A percentile compares a stretch with the other conserved stretches of the same genome.
phyloP scores from a whole-genome alignment of 2,329 filamentous ascomycete genomes.

The Ceratocystis eucalypticola region DNA sequence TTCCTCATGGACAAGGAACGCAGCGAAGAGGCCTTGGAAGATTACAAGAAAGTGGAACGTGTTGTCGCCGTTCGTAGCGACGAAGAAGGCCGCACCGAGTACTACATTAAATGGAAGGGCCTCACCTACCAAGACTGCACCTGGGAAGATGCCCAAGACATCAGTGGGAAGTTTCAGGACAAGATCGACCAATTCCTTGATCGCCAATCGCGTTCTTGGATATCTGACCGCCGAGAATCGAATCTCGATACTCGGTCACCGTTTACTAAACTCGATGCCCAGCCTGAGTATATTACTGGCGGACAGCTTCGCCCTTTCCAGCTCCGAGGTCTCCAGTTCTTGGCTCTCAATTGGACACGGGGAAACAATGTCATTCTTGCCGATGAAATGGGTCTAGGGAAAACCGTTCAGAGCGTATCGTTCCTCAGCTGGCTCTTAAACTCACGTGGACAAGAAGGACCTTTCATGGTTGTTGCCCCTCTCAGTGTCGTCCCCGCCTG shows the following conservation, averaged over 20 bases:
- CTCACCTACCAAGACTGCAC: slow-evolving; percentile 89
- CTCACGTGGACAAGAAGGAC: slow-evolving; percentile 76
- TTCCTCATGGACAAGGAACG: slow-evolving; percentile 92
- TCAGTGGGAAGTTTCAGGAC: slow-evolving; percentile 66
- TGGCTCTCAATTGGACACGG: slow-evolving; percentile 90
- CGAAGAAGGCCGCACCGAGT: slow-evolving; percentile 63
- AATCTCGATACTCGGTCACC: slow-evolving; percentile 60
- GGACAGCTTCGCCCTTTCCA: slow-evolving; percentile 88
- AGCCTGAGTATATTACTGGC: slow-evolving; percentile 71
- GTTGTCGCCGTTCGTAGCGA: slow-evolving; percentile 74
- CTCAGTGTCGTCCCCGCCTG: slow-evolving; percentile 94
- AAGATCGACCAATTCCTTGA: slow-evolving; percentile 89
- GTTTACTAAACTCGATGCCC: slow-evolving; percentile 61
- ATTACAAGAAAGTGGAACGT: slow-evolving; percentile 85
- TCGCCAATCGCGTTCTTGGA: slow-evolving; percentile 64
- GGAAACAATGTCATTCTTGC: slow-evolving; percentile 93
- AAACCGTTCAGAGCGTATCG: slow-evolving; percentile 92
- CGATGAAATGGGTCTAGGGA: slow-evolving; percentile 96
- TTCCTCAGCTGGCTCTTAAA: slow-evolving; percentile 97
- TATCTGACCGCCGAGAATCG: slow-evolving; percentile 64
- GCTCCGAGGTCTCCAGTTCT: slow-evolving; percentile 83
- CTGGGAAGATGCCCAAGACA: slow-evolving; percentile 68
- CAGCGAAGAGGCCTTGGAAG: slow-evolving; percentile 72
- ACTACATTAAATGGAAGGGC: slow-evolving; percentile 94
- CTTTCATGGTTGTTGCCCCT: slow-evolving; percentile 93